Base-by-base conservation (phyloP, 2,329 filamentous ascomycete species). In the Neofusicoccum laricinum region DNA sequence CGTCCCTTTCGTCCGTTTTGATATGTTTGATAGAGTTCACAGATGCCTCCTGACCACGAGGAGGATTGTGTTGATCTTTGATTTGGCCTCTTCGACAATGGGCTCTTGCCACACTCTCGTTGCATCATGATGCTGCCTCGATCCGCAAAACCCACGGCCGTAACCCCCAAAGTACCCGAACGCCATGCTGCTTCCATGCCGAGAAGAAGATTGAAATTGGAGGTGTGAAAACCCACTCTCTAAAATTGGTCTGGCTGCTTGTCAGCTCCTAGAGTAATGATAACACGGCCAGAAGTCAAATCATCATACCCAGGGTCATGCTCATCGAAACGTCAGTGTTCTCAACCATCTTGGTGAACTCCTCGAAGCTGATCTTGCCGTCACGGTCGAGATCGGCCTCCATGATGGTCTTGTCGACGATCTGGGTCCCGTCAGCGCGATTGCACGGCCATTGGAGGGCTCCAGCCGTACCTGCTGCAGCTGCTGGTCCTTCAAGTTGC, bases 331-430 rank as follows among this genome's bases (percentile, higher is more conserved):
- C 83, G 76, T 89, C 87, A 30, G 94, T 98, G 77, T 90, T 96
- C 85, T 97, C 94, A 59, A 99, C 95, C 94, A 99, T 98, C 82
- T 95, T 92, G 67, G 89, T 94, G 77, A 99, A 99, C 84, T 99
- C 95, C 80, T 98, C 93, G 73, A 99, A 99, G 83, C 92, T 97
- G 78, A 99, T 98, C 85, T 96, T 96, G 73, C 95, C 95, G 78
- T 99, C 95, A 67, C 89, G 88, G 79, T 99, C 95, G 71, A 93
- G 85, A 79, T 99, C 95, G 55, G 95, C 95, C 82, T 99, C 95
- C 95, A 98, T 98, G 77, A 99, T 98, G 66, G 95, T 99, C 88
- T 99, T 99, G 83, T 99, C 95, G 71, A 99, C 95, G 77, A 99
- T 99, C 87, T 88, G 51, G 32, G 45, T n/a, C 12, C 4, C 38